Evolutionary conservation across 2,329 filamentous ascomycete species (phyloP), one percentile per base, ranked within the genome.

Genomic region (Podosphaera xanthii): DNA sequence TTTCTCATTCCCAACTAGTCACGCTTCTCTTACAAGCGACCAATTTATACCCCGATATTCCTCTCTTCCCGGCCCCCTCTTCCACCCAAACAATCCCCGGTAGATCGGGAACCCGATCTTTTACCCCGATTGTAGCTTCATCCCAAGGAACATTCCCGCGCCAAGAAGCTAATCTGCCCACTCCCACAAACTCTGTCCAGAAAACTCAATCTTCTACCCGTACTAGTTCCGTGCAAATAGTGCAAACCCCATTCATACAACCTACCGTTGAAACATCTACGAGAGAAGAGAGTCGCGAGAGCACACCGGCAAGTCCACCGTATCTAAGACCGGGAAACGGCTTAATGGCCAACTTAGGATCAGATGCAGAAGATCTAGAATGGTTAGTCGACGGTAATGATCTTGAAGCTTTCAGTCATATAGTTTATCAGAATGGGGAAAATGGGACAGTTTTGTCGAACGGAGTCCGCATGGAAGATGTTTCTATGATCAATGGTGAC

Each of bases 241-340:
- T 56, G 14, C 60, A 63, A 56, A 33, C 53, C 8, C 14, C 59
- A 14, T 63, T 66, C 36, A 61, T 62, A 35, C 36, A 66, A 34
- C 57, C 63, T 40, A 58, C 62, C 3, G 10, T 30, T 31, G 36
- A 52, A 2, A 10, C 34, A 31, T 64, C 64, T 14, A 59, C 62
- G 46, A 67, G 64, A 9, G 69, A 69, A 9, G 71, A 72, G 53
- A 74, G 74, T 53, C 62, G 69, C 54, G 70, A 72, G n/a, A 75
- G 77, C 61, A 75, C 80, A 54, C 71, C 73, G 42, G 76, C 77
- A 53, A 80, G 81, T 64, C 75, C 78, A 35, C 74, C 81, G 50
- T 84, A 84, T 63, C 81, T 81, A 0, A 77, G 76, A 62, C 73
- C 81, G 5, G 82, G 82, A 1, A 75, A 81, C 59, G 82, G 82